Evolutionary conservation across 768 basidiomycete genomes (phyloP).

Genomic region (Xerocomellus intermedius): DNA sequence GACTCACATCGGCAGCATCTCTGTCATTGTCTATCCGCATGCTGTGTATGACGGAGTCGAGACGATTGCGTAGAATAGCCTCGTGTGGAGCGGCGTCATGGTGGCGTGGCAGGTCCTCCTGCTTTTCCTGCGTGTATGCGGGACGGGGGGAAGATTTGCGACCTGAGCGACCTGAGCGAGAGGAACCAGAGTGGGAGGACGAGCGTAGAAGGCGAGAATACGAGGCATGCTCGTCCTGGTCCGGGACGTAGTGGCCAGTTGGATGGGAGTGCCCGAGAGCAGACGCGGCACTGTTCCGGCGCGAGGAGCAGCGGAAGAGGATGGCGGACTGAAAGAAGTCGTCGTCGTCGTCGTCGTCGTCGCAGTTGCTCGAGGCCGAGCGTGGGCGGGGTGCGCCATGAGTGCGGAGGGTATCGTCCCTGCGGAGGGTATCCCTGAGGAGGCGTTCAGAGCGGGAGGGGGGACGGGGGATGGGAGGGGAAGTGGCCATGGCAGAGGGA

Average conservation of each 20-base stretch:
- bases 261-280: constrained; percentile 7
- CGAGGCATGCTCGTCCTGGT: constrained; percentile 27
- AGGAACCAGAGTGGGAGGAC: constrained; percentile 28
- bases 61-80: constrained; percentile 49
- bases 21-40: constrained; percentile 25
- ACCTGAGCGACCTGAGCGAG: constrained; percentile 24
- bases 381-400: constrained; percentile 23
- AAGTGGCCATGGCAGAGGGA: constrained; percentile 15
- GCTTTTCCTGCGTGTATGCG: constrained; percentile 17
- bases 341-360: constrained; percentile 28
- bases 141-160: constrained; percentile 14
- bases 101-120: constrained; percentile 20
- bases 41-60: constrained; percentile 51
- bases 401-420: constrained; percentile 41
- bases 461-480: constrained; percentile 31
- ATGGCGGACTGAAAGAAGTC: constrained; percentile 31
- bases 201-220: constrained; percentile 27
- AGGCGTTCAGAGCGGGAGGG: constrained; percentile 55
- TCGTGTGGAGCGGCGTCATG: constrained; percentile 46
- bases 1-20: constrained; percentile 25
- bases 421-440: constrained; percentile 55
- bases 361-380: constrained; percentile 25
- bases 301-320: constrained; percentile 22
- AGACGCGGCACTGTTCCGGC: constrained; percentile 23
- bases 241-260: constrained; percentile 33